Evolutionary conservation across 1,284 basidiomycete genomes (phyloP), one percentile per base, ranked within the genome.

Genomic region (Phylloboletellus chloephorus): DNA sequence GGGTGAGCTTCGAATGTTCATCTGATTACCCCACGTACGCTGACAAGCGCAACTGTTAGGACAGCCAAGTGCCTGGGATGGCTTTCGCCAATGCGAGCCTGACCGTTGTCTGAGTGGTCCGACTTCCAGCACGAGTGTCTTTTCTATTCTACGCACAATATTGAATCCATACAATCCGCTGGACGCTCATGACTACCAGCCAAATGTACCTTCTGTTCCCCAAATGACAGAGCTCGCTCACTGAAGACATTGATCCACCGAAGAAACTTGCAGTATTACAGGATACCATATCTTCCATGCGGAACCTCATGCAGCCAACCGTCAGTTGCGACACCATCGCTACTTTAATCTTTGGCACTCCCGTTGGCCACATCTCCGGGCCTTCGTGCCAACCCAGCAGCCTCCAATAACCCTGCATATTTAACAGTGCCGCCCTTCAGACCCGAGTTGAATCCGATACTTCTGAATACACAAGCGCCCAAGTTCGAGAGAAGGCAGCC

Each of bases 401-500:
- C 44, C 38, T 56, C 58, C 50, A 47, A 15, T 26, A 60, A 24
- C 11, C 57, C 58, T 7, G 35, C 22, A 31, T 39, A 56, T 10
- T 19, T 35, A 15, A 52, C 25, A 2, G 26, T 40, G 7, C 59
- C 59, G 19, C 59, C 57, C 5, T 28, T 41, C 5, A 58, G 51
- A 20, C 56, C 59, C 34, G 38, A 43, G 37, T 47, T 54, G 9
- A 60, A 38, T 8, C 59, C 52, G 8, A 59, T 32, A 11, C 28
- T 39, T 40, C 68, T 67, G 7, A 68, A 68, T 0, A 61, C 44
- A 25, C 63, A 66, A 7, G 74, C 74, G 35, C 67, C 58, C 12
- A 78, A 30, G 36, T 64, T 67, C n/a, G 71, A 74, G 2, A 60
- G 48, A 29, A 69, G 41, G 17, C 67, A 68, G 1, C 67, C 63